Percentiles rank a stretch among this genome's conserved stretches.
phyloP scores from a whole-genome alignment of 257 asterid genomes.

The Primulina eburnea region DNA sequence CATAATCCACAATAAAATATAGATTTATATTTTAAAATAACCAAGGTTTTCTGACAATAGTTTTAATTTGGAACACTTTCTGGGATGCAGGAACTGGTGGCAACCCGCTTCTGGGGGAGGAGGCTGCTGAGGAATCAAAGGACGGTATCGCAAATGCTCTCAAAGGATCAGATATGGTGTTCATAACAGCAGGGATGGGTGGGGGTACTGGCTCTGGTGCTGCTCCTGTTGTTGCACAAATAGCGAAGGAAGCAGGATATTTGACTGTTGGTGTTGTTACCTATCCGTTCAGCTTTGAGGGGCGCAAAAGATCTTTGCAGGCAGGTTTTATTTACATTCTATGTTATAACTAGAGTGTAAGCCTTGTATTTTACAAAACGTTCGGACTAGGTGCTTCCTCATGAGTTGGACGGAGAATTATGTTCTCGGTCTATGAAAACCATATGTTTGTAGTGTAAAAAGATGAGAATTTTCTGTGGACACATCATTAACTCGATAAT shows the following conservation, averaged over 20 bases:
- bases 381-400: slow-evolving; percentile 20
- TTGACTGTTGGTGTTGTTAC: slow-evolving; percentile 97
- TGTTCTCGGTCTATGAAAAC: not conserved
- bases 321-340: slow-evolving; percentile 41
- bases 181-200: slow-evolving; percentile 99
- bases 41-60: not conserved
- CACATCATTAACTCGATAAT: too few relatives aligned
- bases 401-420: not conserved
- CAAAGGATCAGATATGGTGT: slow-evolving; percentile 97
- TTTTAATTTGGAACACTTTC: slow-evolving; percentile 15
- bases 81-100: slow-evolving; percentile 87
- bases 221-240: slow-evolving; percentile 94
- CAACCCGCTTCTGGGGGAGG: slow-evolving; percentile 89
- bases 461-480: too few relatives aligned
- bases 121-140: slow-evolving; percentile 97
- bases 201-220: slow-evolving; percentile 99
- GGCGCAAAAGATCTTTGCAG: slow-evolving; percentile 90
- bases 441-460: too few relatives aligned
- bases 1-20: not conserved
- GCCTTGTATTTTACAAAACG: not conserved
- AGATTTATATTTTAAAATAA: too few relatives aligned
- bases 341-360: not conserved
- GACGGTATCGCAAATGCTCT: slow-evolving; percentile 82
- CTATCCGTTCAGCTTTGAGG: slow-evolving; percentile 96
- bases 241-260: slow-evolving; percentile 92